phyloP scores from a whole-genome alignment of 352 stramenopile genomes.

The Salisapilia sapeloensis region DNA sequence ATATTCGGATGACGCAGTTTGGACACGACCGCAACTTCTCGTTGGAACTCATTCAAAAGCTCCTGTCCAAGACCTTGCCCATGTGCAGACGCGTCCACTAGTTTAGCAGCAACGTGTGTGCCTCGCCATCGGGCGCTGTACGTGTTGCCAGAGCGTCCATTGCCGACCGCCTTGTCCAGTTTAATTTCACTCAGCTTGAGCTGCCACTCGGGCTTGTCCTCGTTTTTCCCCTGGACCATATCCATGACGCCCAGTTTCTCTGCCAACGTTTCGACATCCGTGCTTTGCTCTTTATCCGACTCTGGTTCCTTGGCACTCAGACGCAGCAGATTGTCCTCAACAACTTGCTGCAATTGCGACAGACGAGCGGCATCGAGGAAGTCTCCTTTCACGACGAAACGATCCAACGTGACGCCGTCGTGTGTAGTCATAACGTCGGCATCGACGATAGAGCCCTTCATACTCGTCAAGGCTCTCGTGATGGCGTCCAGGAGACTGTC shows the following conservation, averaged over 20 bases:
- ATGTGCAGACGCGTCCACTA: conserved; percentile 60
- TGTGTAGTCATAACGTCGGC: conserved; percentile 76
- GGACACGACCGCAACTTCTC: conserved; percentile 70
- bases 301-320: too few relatives aligned
- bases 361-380: conserved; percentile 75
- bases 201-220: conserved; percentile 74
- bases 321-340: conserved; percentile 56
- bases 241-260: conserved; percentile 57
- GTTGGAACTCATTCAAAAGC: conserved; percentile 73
- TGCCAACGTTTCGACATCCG: conserved; percentile 21
- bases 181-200: conserved; percentile 56
- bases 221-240: conserved; percentile 67
- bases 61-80: conserved; percentile 48
- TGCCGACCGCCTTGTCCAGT: conserved; percentile 47
- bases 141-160: conserved; percentile 55
- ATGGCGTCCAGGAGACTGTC: conserved; percentile 73
- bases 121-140: conserved; percentile 70
- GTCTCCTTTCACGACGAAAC: conserved; percentile 59
- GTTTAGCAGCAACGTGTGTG: conserved; percentile 60
- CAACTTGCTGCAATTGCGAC: conserved; percentile 37
- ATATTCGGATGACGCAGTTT: conserved; percentile 78
- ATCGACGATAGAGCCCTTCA: conserved; percentile 78
- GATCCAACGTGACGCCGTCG: conserved; percentile 56
- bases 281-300: too few relatives aligned
- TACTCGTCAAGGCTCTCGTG: conserved; percentile 51